Percentiles rank a stretch among this genome's conserved stretches.
Evolutionary conservation across 805 yeast genomes (phyloP).

Genomic region (Suhomyces faveliae): DNA sequence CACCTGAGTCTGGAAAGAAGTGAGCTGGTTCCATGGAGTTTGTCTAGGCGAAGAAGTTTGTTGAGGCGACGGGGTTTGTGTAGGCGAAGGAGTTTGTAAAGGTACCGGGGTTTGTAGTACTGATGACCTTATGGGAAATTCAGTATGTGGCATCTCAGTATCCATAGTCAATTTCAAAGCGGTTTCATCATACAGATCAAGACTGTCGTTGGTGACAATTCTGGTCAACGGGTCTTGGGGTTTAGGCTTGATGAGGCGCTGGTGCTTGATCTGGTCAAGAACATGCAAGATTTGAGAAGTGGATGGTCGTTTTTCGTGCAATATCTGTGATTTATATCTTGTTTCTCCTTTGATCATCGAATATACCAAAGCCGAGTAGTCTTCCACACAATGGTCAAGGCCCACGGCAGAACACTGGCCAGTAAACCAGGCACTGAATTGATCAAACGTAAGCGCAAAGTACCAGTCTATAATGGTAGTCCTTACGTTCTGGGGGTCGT

Average conservation of each 20-base stretch:
- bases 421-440: conserved; percentile 30
- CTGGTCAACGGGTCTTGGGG: not conserved
- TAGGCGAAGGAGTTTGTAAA: too few species aligned
- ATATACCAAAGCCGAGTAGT: conserved; percentile 24
- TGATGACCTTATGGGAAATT: too few species aligned
- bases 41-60: too few species aligned
- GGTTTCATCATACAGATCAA: not conserved
- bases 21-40: not conserved
- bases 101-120: too few species aligned
- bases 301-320: not conserved
- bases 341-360: conserved; percentile 31
- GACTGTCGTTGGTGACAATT: not conserved
- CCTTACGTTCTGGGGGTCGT: conserved; percentile 31
- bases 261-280: not conserved
- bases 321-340: too few species aligned
- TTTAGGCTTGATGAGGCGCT: not conserved
- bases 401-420: not conserved
- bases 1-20: not conserved
- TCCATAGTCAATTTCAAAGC: not conserved
- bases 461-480: conserved; percentile 33
- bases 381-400: conserved; percentile 3
- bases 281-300: not conserved
- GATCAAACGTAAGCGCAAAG: conserved; percentile 14
- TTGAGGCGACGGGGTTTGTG: too few species aligned
- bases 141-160: too few species aligned